phyloP scores from a whole-genome alignment of 2,329 filamentous ascomycete species.

The Phyllachora maydis region DNA sequence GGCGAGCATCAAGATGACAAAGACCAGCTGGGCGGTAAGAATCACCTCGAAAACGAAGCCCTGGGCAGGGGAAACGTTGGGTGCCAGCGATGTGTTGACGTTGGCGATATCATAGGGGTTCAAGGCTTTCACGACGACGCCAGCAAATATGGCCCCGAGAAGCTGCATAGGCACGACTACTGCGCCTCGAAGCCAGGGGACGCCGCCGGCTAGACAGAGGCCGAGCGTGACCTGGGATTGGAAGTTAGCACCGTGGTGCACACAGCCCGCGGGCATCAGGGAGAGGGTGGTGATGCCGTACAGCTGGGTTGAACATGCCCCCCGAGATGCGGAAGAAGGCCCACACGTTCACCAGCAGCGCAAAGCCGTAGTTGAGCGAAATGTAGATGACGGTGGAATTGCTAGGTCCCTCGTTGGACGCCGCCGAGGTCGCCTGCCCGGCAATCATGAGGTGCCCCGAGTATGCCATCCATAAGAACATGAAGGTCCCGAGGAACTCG shows the following conservation, averaged over 20 bases:
- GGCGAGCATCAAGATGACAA: conserved; percentile 49
- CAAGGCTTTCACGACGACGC: conserved; percentile 32
- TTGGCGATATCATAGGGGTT: conserved; percentile 30
- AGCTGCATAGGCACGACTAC: conserved; percentile 35
- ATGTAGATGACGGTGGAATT: conserved; percentile 21
- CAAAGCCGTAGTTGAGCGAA: conserved; percentile 24
- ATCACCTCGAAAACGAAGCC: conserved; percentile 50
- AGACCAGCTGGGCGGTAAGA: conserved; percentile 39
- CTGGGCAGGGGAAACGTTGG: conserved; percentile 26
- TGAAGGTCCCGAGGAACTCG: conserved; percentile 30
- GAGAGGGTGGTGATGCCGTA: no score
- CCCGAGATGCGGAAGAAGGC: conserved; percentile 32
- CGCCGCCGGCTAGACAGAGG: conserved; percentile 34
- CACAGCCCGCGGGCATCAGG: no score
- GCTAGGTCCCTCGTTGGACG: conserved; percentile 5
- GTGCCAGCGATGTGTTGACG: conserved; percentile 33
- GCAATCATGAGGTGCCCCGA: conserved; percentile 8
- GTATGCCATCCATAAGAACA: conserved; percentile 23
- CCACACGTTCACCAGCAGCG: conserved; percentile 32
- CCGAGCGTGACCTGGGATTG: conserved; percentile 33
- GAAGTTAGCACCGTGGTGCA: background rate
- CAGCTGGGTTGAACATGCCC: conserved; percentile 28
- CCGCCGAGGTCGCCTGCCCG: conserved; percentile 6
- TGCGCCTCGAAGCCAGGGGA: conserved; percentile 27
- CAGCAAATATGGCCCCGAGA: conserved; percentile 34